Percentiles rank a stretch among this genome's conserved stretches.
phyloP scores from a whole-genome alignment of 495 filamentous ascomycete genomes.

The Thermothielavioides terrestris region DNA sequence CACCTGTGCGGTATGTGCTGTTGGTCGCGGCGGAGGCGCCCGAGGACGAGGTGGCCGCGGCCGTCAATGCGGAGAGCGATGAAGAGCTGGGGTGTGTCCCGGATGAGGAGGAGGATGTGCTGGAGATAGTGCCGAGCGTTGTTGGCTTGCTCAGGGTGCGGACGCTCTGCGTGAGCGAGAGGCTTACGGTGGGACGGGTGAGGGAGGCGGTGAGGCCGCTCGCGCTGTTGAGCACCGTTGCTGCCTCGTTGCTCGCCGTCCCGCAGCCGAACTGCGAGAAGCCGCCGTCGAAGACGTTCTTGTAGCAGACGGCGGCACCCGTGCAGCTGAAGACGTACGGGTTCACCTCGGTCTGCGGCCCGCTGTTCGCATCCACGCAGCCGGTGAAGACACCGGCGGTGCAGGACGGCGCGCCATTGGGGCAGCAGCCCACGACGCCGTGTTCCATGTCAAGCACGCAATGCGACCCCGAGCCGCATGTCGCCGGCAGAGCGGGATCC shows the following conservation, averaged over 20 bases:
- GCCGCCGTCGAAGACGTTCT: constrained; percentile 40
- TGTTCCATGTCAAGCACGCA: constrained; percentile 39
- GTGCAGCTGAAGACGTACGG: constrained; percentile 42
- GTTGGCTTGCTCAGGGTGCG: constrained; percentile 30
- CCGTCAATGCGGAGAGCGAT: constrained; percentile 13
- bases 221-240: constrained; percentile 34
- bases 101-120: constrained; percentile 6
- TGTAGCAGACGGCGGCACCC: constrained; percentile 37
- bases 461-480: constrained; percentile 41
- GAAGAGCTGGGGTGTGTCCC: constrained; percentile 2
- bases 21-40: constrained; percentile 9
- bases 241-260: constrained; percentile 34
- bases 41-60: constrained; percentile 4
- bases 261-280: constrained; percentile 43
- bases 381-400: constrained; percentile 41
- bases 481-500: constrained; percentile 35
- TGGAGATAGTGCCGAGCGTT: constrained; percentile 19
- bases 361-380: constrained; percentile 40
- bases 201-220: constrained; percentile 26
- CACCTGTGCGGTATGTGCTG: constrained; percentile 26
- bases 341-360: constrained; percentile 39
- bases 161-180: constrained; percentile 26
- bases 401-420: constrained; percentile 35
- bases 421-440: constrained; percentile 42
- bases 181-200: constrained; percentile 21